Evolutionary conservation across 805 yeast species (phyloP), one percentile per base, ranked within the genome.

Genomic region (Candida dajiaensis): DNA sequence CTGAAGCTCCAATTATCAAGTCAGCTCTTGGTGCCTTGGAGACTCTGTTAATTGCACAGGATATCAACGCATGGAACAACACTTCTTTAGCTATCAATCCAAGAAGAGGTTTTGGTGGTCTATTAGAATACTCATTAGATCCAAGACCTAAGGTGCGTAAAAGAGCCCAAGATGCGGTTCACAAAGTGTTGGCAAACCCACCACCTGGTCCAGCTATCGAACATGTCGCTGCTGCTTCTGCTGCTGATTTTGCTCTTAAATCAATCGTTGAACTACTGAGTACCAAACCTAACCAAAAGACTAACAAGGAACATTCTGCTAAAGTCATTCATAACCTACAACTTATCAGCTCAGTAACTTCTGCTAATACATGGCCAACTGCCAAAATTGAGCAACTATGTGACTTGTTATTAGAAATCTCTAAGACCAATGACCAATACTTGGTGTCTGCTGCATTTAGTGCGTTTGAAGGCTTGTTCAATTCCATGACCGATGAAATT

Each of bases 111-210:
- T 68, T 89, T 48, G 74, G 77, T 36, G 96, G 92, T 40, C 66
- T 90, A 49, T 67, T 90, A 49, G 89, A 86, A 62, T 73, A 89
- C 50, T 79, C 92, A 0, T 68, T 87, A 38, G 97, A 94, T 65
- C 84, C 85, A 40, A 79, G 98, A 62, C 99, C 99, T 33, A 94
- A 94, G 59, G 95, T 94, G 12, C 80, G 99, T 64, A 88, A 85
- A 76, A 83, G 97, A 71, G 96, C 98, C 1, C 85, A 83, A 58
- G 99, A 94, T 48, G 86, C 97, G 2, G 74, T 94, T n/a, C 68
- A 74, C 42, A 74, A 71, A 3, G 70, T 94, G 26, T 69, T 94
- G 50, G 53, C 68, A 2, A 76, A 76, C 50, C 80, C 82, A 10
- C 95, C 96, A 11, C 74, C 85, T 0, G 85, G 89, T 11, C 92